phyloP scores from a whole-genome alignment of 1,284 basidiomycete species.

The Pyrrhoderma lamaoense region DNA sequence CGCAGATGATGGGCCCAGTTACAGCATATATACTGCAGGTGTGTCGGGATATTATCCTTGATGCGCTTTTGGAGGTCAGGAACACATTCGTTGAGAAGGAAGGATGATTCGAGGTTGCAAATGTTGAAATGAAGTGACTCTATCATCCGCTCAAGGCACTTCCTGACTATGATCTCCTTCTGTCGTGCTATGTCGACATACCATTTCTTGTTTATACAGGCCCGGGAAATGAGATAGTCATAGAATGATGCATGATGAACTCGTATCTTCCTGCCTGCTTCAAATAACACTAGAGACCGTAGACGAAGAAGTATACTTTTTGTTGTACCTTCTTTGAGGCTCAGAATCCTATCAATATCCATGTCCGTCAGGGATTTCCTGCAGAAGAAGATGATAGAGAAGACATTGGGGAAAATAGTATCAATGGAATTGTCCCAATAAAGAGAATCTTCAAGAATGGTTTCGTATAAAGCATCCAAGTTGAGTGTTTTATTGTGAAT shows the following conservation, averaged over 20 bases:
- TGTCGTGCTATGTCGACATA: not conserved
- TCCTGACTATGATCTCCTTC: not conserved
- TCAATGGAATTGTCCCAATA: not conserved
- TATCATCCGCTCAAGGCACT: not conserved
- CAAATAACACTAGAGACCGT: not conserved
- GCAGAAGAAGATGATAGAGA: not conserved
- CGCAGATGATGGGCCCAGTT: conserved; percentile 2
- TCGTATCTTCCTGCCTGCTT: not conserved
- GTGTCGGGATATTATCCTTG: not conserved
- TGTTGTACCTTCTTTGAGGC: not conserved
- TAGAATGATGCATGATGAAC: conserved; percentile 3
- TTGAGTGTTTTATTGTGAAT: not conserved
- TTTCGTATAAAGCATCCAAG: not conserved
- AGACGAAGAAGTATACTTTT: not conserved
- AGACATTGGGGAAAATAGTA: not conserved
- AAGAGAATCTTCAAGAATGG: not conserved
- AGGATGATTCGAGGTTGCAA: conserved; percentile 1
- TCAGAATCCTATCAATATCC: too few species aligned
- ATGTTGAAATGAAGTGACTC: conserved; percentile 3
- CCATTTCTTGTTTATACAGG: not conserved
- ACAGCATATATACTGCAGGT: conserved; percentile 3
- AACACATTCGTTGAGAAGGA: conserved; percentile 2
- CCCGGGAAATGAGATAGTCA: not conserved
- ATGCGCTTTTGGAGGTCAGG: not conserved
- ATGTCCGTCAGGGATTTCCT: not conserved